phyloP scores from a whole-genome alignment of 2,329 filamentous ascomycete genomes.

The Clonostachys rosea region DNA sequence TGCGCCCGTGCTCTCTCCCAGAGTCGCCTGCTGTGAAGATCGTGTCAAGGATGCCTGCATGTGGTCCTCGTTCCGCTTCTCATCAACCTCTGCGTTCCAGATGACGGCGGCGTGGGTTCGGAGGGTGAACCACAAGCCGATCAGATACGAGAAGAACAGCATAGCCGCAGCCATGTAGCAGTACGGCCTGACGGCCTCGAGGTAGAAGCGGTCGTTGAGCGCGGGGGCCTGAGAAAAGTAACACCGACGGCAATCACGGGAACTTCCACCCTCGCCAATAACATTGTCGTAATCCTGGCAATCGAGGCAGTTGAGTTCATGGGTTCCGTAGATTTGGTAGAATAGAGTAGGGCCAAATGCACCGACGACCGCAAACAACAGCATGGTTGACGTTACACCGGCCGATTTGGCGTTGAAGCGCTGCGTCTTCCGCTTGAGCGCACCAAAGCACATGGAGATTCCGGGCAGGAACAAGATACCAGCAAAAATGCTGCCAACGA shows the following conservation, averaged over 20 bases:
- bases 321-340: slow-evolving; percentile 97
- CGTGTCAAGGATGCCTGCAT: slow-evolving; percentile 23
- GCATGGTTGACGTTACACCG: slow-evolving; percentile 95
- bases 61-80: slow-evolving; percentile 63
- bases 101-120: slow-evolving; percentile 95
- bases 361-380: slow-evolving; percentile 91
- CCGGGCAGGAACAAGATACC: slow-evolving; percentile 93
- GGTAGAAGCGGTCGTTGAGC: slow-evolving; percentile 82
- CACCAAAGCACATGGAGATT: slow-evolving; percentile 97
- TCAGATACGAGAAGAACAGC: slow-evolving; percentile 88
- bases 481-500: slow-evolving; percentile 96
- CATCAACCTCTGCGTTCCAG: slow-evolving; percentile 82
- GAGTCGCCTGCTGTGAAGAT: slow-evolving; percentile 26
- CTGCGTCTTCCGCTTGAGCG: slow-evolving; percentile 96
- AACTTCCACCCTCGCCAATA: slow-evolving; percentile 22
- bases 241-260: slow-evolving; percentile 81
- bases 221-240: slow-evolving; percentile 88
- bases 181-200: slow-evolving; percentile 87
- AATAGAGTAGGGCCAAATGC: slow-evolving; percentile 95
- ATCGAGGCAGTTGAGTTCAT: slow-evolving; percentile 83
- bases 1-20: slow-evolving; percentile 43
- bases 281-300: slow-evolving; percentile 43
- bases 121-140: slow-evolving; percentile 92
- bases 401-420: slow-evolving; percentile 96
- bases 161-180: slow-evolving; percentile 83